A percentile compares a stretch with the other conserved stretches of the same genome.
Evolutionary conservation across 345 rosid species (phyloP).

Genomic region (Arabis hirsuta): DNA sequence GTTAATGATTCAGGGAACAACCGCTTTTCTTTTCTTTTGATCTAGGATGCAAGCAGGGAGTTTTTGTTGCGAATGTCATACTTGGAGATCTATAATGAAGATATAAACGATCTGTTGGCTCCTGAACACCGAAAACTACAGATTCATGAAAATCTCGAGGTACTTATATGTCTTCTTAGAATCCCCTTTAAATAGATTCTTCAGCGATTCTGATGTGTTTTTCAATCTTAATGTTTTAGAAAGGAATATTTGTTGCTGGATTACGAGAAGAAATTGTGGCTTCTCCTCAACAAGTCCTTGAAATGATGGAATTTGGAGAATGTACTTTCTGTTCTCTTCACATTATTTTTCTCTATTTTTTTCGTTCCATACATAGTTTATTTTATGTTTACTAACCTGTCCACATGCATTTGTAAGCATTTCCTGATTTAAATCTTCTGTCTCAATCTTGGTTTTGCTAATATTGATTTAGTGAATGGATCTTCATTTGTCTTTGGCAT

Average conservation of each 20-base stretch:
- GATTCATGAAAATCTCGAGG: conserved; percentile 92
- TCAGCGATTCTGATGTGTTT: conserved; percentile 21
- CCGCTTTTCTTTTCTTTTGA: conserved; percentile 11
- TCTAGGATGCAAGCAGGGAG: conserved; percentile 74
- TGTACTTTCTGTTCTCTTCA: conserved; percentile 46
- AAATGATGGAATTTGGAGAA: conserved; percentile 91
- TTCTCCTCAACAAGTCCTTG: conserved; percentile 88
- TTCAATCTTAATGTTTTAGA: conserved; percentile 48
- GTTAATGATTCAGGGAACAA: conserved; percentile 18
- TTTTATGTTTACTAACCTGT: not conserved
- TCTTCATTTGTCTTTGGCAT: conserved; percentile 19
- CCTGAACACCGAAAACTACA: conserved; percentile 95
- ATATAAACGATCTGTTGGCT: conserved; percentile 84
- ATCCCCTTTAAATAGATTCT: not conserved
- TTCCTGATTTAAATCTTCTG: not conserved
- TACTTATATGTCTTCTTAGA: conserved; percentile 25
- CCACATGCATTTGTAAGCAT: conserved; percentile 16
- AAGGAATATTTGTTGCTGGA: conserved; percentile 96
- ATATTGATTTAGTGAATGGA: conserved; percentile 15
- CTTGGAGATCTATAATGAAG: conserved; percentile 95
- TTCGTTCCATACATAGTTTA: conserved; percentile 2
- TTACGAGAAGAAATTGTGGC: conserved; percentile 93
- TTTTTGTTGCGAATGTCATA: conserved; percentile 94
- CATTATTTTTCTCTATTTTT: not conserved
- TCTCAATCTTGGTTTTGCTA: not conserved